phyloP scores from a whole-genome alignment of 169 alveolate genomes.

The Cryptosporidium bovis region DNA sequence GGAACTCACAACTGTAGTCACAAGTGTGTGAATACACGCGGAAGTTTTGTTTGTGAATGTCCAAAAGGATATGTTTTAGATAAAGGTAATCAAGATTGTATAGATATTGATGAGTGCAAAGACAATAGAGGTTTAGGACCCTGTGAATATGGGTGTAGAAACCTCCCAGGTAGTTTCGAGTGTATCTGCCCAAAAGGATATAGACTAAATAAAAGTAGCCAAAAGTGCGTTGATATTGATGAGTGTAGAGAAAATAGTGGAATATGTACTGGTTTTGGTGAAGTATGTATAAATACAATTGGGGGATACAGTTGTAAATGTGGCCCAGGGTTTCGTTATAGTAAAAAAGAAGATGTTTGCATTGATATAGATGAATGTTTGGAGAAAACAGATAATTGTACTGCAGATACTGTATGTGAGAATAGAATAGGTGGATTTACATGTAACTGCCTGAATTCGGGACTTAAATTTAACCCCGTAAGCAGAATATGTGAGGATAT shows the following conservation, averaged over 20 bases:
- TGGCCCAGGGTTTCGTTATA: constrained; percentile 64
- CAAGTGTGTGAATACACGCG: constrained; percentile 78
- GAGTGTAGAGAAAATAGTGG: constrained; percentile 73
- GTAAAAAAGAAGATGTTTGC: constrained; percentile 58
- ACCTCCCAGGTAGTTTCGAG: constrained; percentile 64
- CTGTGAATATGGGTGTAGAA: constrained; percentile 61
- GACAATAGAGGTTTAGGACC: constrained; percentile 40
- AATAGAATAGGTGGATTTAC: constrained; percentile 75
- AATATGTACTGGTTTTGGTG: constrained; percentile 63
- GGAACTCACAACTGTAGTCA: constrained; percentile 75
- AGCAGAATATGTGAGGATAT: constrained; percentile 78
- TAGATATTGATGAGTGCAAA: constrained; percentile 78
- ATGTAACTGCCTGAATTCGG: constrained; percentile 76
- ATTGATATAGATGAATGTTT: constrained; percentile 78
- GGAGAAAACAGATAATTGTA: constrained; percentile 20
- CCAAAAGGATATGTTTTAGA: constrained; percentile 64
- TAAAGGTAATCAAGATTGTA: constrained; percentile 65
- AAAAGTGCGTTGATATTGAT: constrained; percentile 76
- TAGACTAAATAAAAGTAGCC: constrained; percentile 52
- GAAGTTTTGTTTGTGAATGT: constrained; percentile 79
- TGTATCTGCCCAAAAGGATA: constrained; percentile 69
- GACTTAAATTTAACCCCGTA: constrained; percentile 68
- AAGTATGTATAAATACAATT: constrained; percentile 74
- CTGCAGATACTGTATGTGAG: constrained; percentile 46
- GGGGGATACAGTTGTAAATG: constrained; percentile 79